Base-by-base conservation (phyloP, 129 eudicot species). In the Ambrosia artemisiifolia region DNA sequence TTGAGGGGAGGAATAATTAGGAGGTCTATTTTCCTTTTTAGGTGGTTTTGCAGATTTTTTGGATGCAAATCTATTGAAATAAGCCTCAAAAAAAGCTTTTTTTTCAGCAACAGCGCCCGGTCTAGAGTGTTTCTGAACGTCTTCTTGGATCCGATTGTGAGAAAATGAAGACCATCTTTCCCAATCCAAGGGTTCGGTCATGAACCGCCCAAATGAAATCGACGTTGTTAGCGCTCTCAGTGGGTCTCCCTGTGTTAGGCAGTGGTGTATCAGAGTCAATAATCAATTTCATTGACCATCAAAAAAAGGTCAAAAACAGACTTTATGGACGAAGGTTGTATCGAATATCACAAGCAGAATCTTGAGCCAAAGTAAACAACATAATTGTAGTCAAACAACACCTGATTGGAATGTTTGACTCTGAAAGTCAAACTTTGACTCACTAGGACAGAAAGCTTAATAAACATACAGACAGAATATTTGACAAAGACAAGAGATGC, bases 91-190 rank as follows among this genome's bases (percentile, higher is more conserved):
- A 65, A 85, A 86, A 57, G 98, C 93, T 75, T 90, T 94, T 88
- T 85, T 94, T 63, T 85, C 86, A 61, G 98, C 98, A 54, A 94
- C 98, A 35, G 88, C 81, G 64, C 98, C 98, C 10, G 96, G 95
- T 71, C 77, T 84, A 24, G 96, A 85, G 79, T 54, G 77, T 77
- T 78, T 94, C 78, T 86, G 83, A 36, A 85, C 96, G 72, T 94
- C 98, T 73, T 94, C 98, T 59, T 83, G 57, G 74, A 78, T 82
- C 14, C 96, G 89, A 50, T 90, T 94, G 57, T 88, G 87, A 68
- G 88, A 78, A 75, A 94, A 94, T 50, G 93, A 75, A 16, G 98
- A 94, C 95, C 95, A 87, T 75, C 77, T 90, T 69, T 82, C 96
- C 98, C 96, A 94, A 56, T 85, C 88, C 76, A 94, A 71, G 54